These are phyloP conservation scores for Fennellomyces sp. DNA, from an alignment of 371 early-diverging fungal species.

Conservation along the genomic window DNA sequence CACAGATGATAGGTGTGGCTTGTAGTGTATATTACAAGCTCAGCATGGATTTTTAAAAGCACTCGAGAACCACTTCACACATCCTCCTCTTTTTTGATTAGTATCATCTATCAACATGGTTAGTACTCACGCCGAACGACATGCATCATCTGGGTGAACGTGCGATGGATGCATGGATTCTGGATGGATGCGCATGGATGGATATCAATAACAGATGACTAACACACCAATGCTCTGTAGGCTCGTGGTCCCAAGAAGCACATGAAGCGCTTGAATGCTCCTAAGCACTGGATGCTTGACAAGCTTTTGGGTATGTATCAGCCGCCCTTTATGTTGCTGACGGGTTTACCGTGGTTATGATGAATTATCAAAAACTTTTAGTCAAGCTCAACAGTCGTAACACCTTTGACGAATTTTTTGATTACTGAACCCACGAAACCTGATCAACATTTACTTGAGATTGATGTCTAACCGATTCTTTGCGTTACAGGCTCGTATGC, in stretches of 20 bases:
- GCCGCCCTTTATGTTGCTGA: too few relatives aligned
- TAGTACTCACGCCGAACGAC: background rate
- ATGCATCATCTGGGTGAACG: background rate
- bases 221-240: constrained; percentile 44
- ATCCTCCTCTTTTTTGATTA: constrained; percentile 19
- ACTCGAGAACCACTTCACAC: background rate
- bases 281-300: constrained; percentile 99
- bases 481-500: constrained; percentile 70
- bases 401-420: constrained; percentile 29
- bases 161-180: constrained; percentile 6
- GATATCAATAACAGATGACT: background rate
- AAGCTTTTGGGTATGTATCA: constrained; percentile 75
- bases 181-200: constrained; percentile 17
- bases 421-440: constrained; percentile 15
- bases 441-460: background rate
- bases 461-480: constrained; percentile 1
- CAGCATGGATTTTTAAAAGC: background rate
- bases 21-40: background rate
- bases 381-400: constrained; percentile 34
- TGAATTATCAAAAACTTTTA: constrained; percentile 16
- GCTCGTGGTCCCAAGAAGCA: constrained; percentile 99
- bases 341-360: constrained; percentile 7
- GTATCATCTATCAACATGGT: constrained; percentile 19
- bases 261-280: constrained; percentile 99
- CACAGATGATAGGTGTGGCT: too few relatives aligned